These are phyloP conservation scores for Buxus sempervirens DNA, from an alignment of 164 flowering plant genomes.

Conservation along the genomic window DNA sequence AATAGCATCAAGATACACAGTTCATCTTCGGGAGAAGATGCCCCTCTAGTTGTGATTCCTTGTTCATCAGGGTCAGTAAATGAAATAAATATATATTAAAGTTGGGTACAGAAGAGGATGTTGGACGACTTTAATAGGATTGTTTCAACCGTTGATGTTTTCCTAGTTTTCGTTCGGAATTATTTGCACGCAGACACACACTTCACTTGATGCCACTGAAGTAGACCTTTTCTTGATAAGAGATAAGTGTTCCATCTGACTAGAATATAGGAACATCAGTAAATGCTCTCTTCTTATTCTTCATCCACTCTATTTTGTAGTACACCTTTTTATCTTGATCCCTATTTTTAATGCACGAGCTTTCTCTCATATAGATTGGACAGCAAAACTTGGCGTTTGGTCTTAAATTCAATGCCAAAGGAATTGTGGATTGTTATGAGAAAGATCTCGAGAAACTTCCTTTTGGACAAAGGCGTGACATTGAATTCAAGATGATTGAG, in stretches of 20 bases:
- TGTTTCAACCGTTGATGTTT: background rate
- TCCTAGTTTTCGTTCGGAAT: background rate
- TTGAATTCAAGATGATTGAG: constrained; percentile 78
- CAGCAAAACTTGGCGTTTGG: constrained; percentile 72
- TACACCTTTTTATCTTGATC: background rate
- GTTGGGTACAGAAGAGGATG: too few relatives aligned
- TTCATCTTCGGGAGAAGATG: too few relatives aligned
- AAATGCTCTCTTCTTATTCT: too few relatives aligned
- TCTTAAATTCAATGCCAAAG: constrained; percentile 73
- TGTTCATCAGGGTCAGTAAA: too few relatives aligned
- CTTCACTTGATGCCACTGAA: background rate
- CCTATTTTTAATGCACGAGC: background rate
- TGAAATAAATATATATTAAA: too few relatives aligned
- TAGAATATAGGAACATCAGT: background rate
- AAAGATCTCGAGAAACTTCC: constrained; percentile 52
- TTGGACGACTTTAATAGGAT: background rate
- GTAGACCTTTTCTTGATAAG: background rate
- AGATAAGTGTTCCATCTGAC: background rate
- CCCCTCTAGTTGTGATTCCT: too few relatives aligned
- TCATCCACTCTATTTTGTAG: background rate
- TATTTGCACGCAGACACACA: too few relatives aligned
- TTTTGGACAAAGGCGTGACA: constrained; percentile 57
- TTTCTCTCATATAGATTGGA: constrained; percentile 49
- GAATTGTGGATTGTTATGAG: constrained; percentile 70
- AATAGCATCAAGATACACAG: too few relatives aligned